phyloP scores from a whole-genome alignment of 768 basidiomycete genomes.

The Hypholoma sublateritium region DNA sequence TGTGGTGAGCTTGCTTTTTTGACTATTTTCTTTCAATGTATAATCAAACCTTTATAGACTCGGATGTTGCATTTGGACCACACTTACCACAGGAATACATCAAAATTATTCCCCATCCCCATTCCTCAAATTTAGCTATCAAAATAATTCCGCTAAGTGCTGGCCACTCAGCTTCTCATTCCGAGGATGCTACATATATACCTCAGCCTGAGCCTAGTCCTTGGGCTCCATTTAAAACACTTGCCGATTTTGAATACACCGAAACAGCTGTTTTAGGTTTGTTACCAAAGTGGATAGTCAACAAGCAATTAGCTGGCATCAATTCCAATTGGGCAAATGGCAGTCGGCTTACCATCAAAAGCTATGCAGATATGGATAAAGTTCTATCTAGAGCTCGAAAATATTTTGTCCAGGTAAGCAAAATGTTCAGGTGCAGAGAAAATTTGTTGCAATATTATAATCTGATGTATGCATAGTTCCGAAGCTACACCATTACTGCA shows the following conservation, averaged over 20 bases:
- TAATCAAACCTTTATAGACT: too few relatives aligned
- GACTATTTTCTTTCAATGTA: too few relatives aligned
- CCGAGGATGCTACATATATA: background rate
- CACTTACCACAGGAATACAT: conserved; percentile 13
- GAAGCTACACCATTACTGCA: conserved; percentile 9
- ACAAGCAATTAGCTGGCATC: conserved; percentile 18
- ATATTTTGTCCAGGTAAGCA: conserved; percentile 19
- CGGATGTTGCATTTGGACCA: conserved; percentile 5
- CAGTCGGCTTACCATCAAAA: conserved; percentile 21
- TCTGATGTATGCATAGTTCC: conserved; percentile 19
- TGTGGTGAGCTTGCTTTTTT: too few relatives aligned
- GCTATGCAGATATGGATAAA: conserved; percentile 18
- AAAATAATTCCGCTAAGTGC: conserved; percentile 11
- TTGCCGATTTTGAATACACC: conserved; percentile 26
- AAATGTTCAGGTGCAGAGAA: too few relatives aligned
- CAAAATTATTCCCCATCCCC: conserved; percentile 18
- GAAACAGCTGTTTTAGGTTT: conserved; percentile 19
- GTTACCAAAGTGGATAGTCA: conserved; percentile 13
- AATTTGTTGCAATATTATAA: too few relatives aligned
- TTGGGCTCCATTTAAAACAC: conserved; percentile 24
- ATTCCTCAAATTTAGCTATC: background rate
- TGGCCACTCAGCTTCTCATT: background rate
- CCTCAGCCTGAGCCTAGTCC: conserved; percentile 13
- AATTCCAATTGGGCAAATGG: conserved; percentile 13
- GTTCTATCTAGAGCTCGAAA: conserved; percentile 17